phyloP scores from a whole-genome alignment of 805 yeast species.

The Millerozyma miso region DNA sequence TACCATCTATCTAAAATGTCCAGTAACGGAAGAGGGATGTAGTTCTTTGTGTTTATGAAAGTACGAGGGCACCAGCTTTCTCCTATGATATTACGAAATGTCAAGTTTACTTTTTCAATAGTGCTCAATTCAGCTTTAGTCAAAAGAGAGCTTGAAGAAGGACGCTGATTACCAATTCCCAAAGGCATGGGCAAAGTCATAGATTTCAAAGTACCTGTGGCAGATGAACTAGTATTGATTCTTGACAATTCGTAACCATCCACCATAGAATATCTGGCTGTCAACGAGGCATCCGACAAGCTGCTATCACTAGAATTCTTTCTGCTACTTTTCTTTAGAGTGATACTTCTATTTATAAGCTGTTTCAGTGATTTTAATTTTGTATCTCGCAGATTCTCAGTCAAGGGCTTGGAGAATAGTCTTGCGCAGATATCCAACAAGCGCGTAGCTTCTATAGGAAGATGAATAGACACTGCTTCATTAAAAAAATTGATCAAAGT shows the following conservation, averaged over 20 bases:
- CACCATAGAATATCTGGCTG: conserved; percentile 43
- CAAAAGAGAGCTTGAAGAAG: conserved; percentile 36
- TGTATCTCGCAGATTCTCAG: conserved; percentile 31
- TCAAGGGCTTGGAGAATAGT: conserved; percentile 52
- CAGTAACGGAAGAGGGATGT: conserved; percentile 27
- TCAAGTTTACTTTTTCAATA: conserved; percentile 47
- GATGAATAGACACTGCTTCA: conserved; percentile 58
- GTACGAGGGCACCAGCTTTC: conserved; percentile 41
- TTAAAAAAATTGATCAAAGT: conserved; percentile 74
- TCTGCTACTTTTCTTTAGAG: conserved; percentile 31
- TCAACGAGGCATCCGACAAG: conserved; percentile 19
- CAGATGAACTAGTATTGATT: conserved; percentile 46
- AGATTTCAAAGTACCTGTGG: conserved; percentile 33
- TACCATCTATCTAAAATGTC: conserved; percentile 45
- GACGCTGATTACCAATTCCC: conserved; percentile 40
- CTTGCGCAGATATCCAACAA: conserved; percentile 61
- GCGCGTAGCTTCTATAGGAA: conserved; percentile 64
- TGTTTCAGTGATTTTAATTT: conserved; percentile 34
- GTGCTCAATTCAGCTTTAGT: conserved; percentile 35
- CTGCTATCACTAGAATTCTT: conserved; percentile 20
- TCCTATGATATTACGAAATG: conserved; percentile 51
- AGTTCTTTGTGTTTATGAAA: conserved; percentile 27
- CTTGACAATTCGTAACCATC: conserved; percentile 56
- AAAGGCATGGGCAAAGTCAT: conserved; percentile 41
- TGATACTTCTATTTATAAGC: conserved; percentile 50